Percentiles rank a stretch among this genome's conserved stretches.
These are phyloP conservation scores for Dendrothele bispora DNA, from an alignment of 768 basidiomycete species.

Conservation along the genomic window DNA sequence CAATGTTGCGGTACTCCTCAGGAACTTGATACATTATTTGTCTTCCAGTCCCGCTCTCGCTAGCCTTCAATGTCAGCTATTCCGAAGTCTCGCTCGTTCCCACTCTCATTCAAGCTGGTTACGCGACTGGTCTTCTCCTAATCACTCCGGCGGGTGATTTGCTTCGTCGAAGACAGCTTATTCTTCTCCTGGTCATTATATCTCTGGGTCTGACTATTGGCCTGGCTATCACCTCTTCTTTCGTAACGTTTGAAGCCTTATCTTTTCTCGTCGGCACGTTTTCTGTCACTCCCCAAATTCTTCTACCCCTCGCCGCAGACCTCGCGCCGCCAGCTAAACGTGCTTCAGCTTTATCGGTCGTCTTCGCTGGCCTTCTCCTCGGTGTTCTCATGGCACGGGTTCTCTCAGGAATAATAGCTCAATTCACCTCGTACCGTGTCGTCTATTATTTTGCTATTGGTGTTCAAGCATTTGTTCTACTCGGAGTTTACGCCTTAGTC, in stretches of 20 bases:
- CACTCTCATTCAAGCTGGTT: constrained; percentile 71
- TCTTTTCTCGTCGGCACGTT: constrained; percentile 70
- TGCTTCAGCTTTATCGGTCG: constrained; percentile 57
- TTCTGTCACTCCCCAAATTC: constrained; percentile 77
- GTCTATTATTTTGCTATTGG: constrained; percentile 59
- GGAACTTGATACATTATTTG: background rate
- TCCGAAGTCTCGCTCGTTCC: constrained; percentile 55
- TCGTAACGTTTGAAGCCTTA: constrained; percentile 63
- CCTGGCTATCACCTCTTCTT: constrained; percentile 58
- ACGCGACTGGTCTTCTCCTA: constrained; percentile 70
- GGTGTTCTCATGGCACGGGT: constrained; percentile 59
- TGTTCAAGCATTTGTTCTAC: constrained; percentile 43
- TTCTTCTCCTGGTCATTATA: constrained; percentile 54
- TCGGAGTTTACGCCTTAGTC: constrained; percentile 44
- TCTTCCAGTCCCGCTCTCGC: constrained; percentile 40
- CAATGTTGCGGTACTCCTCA: background rate
- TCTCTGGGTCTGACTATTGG: constrained; percentile 68
- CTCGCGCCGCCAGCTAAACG: constrained; percentile 56
- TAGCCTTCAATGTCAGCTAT: constrained; percentile 39
- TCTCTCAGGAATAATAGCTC: constrained; percentile 53
- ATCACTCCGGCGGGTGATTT: constrained; percentile 85
- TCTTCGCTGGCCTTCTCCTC: constrained; percentile 46
- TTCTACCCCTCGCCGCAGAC: constrained; percentile 63
- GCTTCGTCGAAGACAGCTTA: constrained; percentile 69
- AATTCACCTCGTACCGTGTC: constrained; percentile 52